Evolutionary conservation across 495 filamentous ascomycete species (phyloP).

Genomic region (Tuber magnatum): DNA sequence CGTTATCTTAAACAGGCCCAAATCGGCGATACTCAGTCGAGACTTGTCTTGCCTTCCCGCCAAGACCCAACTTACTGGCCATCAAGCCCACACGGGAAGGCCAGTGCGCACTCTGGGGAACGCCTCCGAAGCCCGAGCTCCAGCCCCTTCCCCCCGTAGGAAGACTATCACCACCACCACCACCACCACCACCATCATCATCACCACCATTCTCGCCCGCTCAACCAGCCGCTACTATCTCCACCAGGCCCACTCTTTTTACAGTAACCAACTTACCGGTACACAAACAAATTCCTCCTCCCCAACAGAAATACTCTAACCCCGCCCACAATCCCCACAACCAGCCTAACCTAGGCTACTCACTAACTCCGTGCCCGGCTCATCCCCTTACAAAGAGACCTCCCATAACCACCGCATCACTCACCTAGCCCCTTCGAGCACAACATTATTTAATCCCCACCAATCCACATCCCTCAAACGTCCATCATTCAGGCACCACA

Average conservation of each 20-base stretch:
- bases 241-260: not conserved
- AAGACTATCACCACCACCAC: not conserved
- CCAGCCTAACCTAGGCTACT: not conserved
- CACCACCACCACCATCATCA: not conserved
- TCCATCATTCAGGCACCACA: not conserved
- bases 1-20: not conserved
- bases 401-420: not conserved
- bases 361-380: slow-evolving; percentile 1
- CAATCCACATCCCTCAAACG: not conserved
- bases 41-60: not conserved
- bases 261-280: not conserved
- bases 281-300: not conserved
- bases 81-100: not conserved
- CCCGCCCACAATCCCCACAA: not conserved
- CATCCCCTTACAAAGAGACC: not conserved
- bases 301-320: not conserved
- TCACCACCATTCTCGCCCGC: not conserved
- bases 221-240: not conserved
- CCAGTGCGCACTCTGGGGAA: not conserved
- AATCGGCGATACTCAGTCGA: not conserved
- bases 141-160: not conserved
- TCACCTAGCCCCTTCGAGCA: not conserved
- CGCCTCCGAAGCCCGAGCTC: not conserved
- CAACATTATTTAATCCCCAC: not conserved
- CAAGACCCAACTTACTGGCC: not conserved